These are phyloP conservation scores for Arachnomyces sp. DNA, from an alignment of 2,329 filamentous ascomycete species.

Conservation along the genomic window DNA sequence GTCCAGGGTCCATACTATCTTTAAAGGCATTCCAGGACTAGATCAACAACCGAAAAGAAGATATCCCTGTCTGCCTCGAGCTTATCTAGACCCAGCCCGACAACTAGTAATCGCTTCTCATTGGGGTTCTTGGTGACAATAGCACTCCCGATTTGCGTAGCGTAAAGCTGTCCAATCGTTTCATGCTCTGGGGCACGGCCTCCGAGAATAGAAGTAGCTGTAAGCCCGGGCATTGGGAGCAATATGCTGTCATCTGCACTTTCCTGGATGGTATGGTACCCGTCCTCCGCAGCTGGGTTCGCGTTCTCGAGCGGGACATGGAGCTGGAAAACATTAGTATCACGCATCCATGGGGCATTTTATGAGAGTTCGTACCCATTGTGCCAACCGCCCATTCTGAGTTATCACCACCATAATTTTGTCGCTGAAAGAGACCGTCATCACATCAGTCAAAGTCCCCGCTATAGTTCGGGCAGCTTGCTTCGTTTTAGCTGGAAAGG, in stretches of 20 bases:
- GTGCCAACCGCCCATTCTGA: slow-evolving; percentile 74
- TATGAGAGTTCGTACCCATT: slow-evolving; percentile 61
- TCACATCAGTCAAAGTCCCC: slow-evolving; percentile 62
- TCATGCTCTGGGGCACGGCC: slow-evolving; percentile 72
- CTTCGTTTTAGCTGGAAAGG: slow-evolving; percentile 61
- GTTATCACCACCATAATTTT: slow-evolving; percentile 85
- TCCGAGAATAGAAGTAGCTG: slow-evolving; percentile 77
- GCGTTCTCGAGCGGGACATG: slow-evolving; percentile 27
- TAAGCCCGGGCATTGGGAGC: slow-evolving; percentile 73
- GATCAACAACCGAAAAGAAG: slow-evolving; percentile 36
- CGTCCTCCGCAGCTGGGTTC: slow-evolving; percentile 26
- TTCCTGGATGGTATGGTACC: slow-evolving; percentile 30
- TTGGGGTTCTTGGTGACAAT: slow-evolving; percentile 62
- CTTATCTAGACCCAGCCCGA: slow-evolving; percentile 50
- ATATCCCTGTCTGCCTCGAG: slow-evolving; percentile 32
- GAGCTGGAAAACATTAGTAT: slow-evolving; percentile 14
- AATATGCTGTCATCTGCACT: slow-evolving; percentile 44
- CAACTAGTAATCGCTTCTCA: slow-evolving; percentile 50
- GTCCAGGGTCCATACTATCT: slow-evolving; percentile 1
- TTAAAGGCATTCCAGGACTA: slow-evolving; percentile 36
- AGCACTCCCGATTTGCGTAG: slow-evolving; percentile 77
- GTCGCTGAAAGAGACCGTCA: slow-evolving; percentile 68
- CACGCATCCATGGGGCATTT: neutral
- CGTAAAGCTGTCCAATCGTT: slow-evolving; percentile 77
- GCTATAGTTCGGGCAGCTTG: slow-evolving; percentile 55